Evolutionary conservation across 768 basidiomycete genomes (phyloP), one percentile per base, ranked within the genome.

Genomic region (Amanita jacksonii): DNA sequence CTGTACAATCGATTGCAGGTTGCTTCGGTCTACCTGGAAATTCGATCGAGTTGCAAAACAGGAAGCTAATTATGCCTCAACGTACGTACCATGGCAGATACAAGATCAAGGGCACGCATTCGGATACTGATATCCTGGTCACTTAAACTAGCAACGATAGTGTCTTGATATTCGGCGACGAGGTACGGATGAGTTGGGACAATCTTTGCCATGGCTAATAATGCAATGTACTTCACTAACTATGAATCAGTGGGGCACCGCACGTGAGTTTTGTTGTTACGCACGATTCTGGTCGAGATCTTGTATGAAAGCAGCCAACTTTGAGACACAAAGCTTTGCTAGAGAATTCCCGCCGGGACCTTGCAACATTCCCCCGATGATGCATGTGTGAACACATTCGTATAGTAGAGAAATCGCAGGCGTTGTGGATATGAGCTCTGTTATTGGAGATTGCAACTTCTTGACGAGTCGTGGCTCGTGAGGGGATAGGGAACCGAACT

Each of bases 331-430:
- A 8, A 81, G 78, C 47, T 72, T 72, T 4, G 96, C 96, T 36
- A 99, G 67, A 3, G 80, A 67, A 57, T 84, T 73, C 8, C 88
- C 90, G 23, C 82, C 77, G 16, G 77, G 46, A 3, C 82, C 85
- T 52, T 83, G 82, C 8, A 98, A 72, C 89, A 99, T 97, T 5
- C 88, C 91, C 7, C 96, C 94, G 8, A 90, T 90, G 52, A 99
- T 98, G 54, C 91, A 97, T 0, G 96, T 98, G 53, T 92, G 86
- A 1, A 99, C 94, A 61, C 96, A 99, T 67, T 99, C 96, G 59
- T 98, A 99, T 10, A 99, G 66, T 18, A 99, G 68, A 18, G 93
- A 97, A 30, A 98, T 93, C 0, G 96, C 96, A 2, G 87, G 80
- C 0, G 96, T 98, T 0, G 88, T 96, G 0, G 89, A 85, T 44